These are phyloP conservation scores for Phanerochaete carnosa DNA, from an alignment of 768 basidiomycete species.

Conservation along the genomic window DNA sequence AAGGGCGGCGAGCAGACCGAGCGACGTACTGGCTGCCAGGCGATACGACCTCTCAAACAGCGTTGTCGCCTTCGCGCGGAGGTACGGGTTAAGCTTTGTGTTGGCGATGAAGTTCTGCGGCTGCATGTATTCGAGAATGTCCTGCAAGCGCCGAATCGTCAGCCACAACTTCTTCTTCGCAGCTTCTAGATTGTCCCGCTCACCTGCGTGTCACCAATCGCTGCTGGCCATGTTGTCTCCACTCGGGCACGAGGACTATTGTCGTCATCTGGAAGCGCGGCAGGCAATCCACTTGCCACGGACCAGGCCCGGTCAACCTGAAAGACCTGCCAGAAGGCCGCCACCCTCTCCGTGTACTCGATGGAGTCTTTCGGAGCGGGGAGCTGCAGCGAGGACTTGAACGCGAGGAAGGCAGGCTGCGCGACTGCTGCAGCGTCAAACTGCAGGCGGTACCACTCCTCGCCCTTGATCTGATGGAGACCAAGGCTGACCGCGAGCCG, in stretches of 20 bases:
- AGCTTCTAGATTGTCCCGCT: conserved; percentile 3
- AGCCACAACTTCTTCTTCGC: background rate
- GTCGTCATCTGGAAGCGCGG: conserved; percentile 50
- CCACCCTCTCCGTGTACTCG: conserved; percentile 45
- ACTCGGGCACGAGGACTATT: conserved; percentile 41
- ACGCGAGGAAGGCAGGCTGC: conserved; percentile 7
- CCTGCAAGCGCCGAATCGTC: background rate
- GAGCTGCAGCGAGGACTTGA: conserved; percentile 23
- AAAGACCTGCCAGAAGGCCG: conserved; percentile 62
- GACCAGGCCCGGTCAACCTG: conserved; percentile 62
- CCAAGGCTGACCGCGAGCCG: conserved; percentile 61
- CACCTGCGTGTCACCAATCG: conserved; percentile 28
- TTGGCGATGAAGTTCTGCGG: background rate
- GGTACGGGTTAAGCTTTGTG: conserved; percentile 19
- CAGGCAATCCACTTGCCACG: conserved; percentile 49
- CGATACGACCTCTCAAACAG: conserved; percentile 54
- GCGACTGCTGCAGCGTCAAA: background rate
- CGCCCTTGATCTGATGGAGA: conserved; percentile 47
- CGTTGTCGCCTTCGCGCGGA: conserved; percentile 49
- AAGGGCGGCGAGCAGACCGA: background rate
- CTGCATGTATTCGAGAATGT: conserved; percentile 1
- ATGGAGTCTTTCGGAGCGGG: conserved; percentile 35
- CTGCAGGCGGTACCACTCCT: conserved; percentile 20
- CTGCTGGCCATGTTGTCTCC: conserved; percentile 49
- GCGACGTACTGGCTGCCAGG: conserved; percentile 34